Evolutionary conservation across 2,329 filamentous ascomycete species (phyloP).

Genomic region (Venturia effusa): DNA sequence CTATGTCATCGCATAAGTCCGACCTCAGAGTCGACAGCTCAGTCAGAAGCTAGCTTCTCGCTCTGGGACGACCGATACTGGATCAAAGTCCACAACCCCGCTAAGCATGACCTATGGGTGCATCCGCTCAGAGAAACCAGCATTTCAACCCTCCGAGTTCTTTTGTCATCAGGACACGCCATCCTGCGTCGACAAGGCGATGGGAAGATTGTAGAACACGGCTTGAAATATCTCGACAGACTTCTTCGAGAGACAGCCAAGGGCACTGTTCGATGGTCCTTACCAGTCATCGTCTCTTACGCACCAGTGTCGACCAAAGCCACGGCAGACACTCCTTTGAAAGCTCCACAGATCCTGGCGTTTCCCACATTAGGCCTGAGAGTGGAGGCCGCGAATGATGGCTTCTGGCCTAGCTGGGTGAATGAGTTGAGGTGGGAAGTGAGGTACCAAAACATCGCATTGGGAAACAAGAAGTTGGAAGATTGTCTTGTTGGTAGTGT

Average conservation of each 20-base stretch:
- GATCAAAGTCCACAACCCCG: constrained; percentile 35
- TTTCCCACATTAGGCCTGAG: constrained; percentile 21
- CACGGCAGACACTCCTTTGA: background rate
- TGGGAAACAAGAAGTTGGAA: constrained; percentile 6
- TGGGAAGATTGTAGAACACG: background rate
- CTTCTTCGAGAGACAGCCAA: constrained; percentile 10
- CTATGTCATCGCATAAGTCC: background rate
- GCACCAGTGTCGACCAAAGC: constrained; percentile 5
- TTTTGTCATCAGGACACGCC: constrained; percentile 17
- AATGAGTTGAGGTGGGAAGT: constrained; percentile 16
- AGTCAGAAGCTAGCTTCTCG: constrained; percentile 20
- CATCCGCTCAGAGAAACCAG: constrained; percentile 29
- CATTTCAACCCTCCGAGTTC: constrained; percentile 4
- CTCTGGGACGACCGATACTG: constrained; percentile 49
- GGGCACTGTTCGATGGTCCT: constrained; percentile 10
- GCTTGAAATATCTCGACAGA: constrained; percentile 10
- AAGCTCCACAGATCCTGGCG: constrained; percentile 16
- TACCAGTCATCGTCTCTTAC: constrained; percentile 13
- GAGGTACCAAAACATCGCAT: constrained; percentile 19
- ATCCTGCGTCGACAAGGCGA: background rate
- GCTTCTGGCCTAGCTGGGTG: constrained; percentile 10
- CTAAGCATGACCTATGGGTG: constrained; percentile 23
- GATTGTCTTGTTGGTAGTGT: constrained; percentile 2
- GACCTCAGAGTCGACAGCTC: constrained; percentile 10
- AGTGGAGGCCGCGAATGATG: constrained; percentile 9